Evolutionary conservation across 208 protist species (phyloP).

Genomic region (Leishmania gerbilli): DNA sequence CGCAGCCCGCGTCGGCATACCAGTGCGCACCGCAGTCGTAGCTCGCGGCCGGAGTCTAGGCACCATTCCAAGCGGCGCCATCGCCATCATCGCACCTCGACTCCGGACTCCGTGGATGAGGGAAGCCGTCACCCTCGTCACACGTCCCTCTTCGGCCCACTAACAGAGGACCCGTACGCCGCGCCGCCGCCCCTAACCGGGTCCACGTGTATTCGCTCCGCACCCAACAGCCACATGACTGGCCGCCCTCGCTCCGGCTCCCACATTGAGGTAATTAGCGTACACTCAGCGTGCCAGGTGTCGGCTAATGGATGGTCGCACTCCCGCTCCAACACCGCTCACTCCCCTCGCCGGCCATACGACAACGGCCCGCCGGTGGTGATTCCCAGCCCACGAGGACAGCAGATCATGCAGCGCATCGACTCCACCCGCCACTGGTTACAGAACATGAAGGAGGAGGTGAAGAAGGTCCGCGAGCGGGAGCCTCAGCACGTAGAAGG

Average conservation of each 20-base stretch:
- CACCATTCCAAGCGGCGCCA: slow-evolving; percentile 20
- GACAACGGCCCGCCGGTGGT: slow-evolving; percentile 15
- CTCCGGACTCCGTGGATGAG: slow-evolving; percentile 10
- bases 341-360: slow-evolving; percentile 26
- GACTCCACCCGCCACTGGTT: slow-evolving; percentile 59
- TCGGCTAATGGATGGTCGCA: slow-evolving; percentile 18
- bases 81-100: slow-evolving; percentile 12
- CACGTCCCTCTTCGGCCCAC: slow-evolving; percentile 8
- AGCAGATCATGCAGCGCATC: slow-evolving; percentile 40
- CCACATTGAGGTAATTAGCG: slow-evolving; percentile 50
- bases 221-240: slow-evolving; percentile 4
- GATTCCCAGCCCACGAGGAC: slow-evolving; percentile 21
- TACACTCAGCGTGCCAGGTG: slow-evolving; percentile 23
- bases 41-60: slow-evolving; percentile 10
- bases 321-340: slow-evolving; percentile 13
- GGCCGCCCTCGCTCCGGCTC: slow-evolving; percentile 29
- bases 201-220: slow-evolving; percentile 24
- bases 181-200: not conserved
- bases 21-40: slow-evolving; percentile 22
- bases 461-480: slow-evolving; percentile 31
- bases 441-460: slow-evolving; percentile 47
- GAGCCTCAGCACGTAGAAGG: slow-evolving; percentile 10
- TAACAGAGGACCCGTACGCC: slow-evolving; percentile 8
- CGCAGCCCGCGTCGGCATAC: slow-evolving; percentile 11
- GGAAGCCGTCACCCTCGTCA: slow-evolving; percentile 11